Evolutionary conservation across 306 rosid genomes (phyloP), one percentile per base, ranked within the genome.

Genomic region (Datisca glomerata): DNA sequence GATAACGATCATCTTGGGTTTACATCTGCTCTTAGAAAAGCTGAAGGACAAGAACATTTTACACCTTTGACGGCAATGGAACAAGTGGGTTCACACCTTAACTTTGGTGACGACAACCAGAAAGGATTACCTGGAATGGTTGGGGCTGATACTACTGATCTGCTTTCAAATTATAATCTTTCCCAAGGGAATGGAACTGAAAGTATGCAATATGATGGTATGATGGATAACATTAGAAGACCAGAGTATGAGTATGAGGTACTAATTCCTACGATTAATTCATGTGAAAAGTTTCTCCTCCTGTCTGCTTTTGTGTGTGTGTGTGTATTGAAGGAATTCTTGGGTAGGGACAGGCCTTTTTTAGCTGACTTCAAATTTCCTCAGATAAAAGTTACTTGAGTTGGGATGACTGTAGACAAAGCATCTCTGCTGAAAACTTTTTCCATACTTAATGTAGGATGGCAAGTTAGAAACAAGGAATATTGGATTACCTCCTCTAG

Each of bases 161-260:
- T 77, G 61, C 64, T 61, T 41, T 61, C 70, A 41, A 69, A 47
- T 38, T 60, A 61, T 61, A 81, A 62, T 45, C 75, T 38, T 47
- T 64, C 74, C 51, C 82, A 54, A 54, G 43, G 47, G 39, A 76
- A 67, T 66, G 82, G 59, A 33, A 58, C 56, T 47, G 94, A 65
- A 53, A 74, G 70, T 48, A 60, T 53, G 59, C 78, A 71, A 57
- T 60, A 66, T 53, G 77, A 71, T 47, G 64, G 60, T 45, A 47
- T 64, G 51, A 66, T 60, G 72, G 87, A 80, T 63, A 82, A 76
- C 53, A 6, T 64, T 16, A 67, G 73, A 49, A 64, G 55, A 21
- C 76, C 65, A 19, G 82, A 87, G 19, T 55, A 68, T 14, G 79
- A 68, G 59, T 70, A 71, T 60, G 82, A 76, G 85, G 96, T 87